These are phyloP conservation scores for Cordyceps cateniannulata DNA, from an alignment of 2,329 filamentous ascomycete genomes.

Conservation along the genomic window DNA sequence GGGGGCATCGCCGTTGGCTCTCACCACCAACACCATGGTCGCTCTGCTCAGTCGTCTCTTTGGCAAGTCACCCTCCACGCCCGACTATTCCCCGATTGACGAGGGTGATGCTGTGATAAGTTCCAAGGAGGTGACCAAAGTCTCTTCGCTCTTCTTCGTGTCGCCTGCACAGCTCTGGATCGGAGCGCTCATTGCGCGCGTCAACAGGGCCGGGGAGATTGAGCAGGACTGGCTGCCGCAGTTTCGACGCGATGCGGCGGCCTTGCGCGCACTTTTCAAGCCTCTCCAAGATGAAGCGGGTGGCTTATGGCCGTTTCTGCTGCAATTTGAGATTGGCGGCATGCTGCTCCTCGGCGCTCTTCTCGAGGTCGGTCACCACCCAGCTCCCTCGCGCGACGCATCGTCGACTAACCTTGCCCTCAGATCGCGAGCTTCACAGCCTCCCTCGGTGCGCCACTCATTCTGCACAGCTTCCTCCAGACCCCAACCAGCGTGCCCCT, in stretches of 20 bases:
- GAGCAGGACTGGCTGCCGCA: constrained; percentile 8
- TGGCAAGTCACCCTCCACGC: neutral
- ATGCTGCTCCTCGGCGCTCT: constrained; percentile 1
- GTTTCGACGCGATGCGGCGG: neutral
- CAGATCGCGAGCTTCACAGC: constrained; percentile 3
- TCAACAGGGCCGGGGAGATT: constrained; percentile 1
- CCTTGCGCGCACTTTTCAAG: neutral
- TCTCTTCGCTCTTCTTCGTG: neutral
- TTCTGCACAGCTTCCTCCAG: constrained; percentile 6
- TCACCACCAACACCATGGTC: neutral
- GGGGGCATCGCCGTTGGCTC: neutral
- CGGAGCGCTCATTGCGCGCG: neutral
- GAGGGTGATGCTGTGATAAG: neutral
- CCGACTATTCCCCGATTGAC: neutral
- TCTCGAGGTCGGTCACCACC: neutral
- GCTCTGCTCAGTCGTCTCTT: neutral
- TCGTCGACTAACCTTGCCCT: neutral
- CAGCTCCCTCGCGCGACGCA: neutral
- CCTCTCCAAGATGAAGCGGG: neutral
- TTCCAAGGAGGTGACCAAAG: neutral
- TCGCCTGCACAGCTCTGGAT: constrained; percentile 10
- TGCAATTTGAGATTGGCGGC: constrained; percentile 11
- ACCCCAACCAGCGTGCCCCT: neutral
- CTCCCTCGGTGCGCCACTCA: neutral
- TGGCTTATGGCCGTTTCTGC: neutral